Evolutionary conservation across 2,329 filamentous ascomycete genomes (phyloP).

Genomic region (Didymella keratinophila): DNA sequence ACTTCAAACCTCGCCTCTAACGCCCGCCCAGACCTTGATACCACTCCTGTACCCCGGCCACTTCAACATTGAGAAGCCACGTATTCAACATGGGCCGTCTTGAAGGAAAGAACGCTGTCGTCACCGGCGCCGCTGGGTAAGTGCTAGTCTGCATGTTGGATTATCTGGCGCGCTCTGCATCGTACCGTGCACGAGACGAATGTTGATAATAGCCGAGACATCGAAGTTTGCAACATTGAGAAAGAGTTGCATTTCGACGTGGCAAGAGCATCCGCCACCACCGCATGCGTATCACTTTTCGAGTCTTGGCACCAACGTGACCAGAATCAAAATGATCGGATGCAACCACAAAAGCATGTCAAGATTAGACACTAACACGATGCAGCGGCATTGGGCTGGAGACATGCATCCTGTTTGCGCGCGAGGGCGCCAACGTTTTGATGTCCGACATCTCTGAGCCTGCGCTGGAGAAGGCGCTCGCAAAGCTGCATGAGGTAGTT

Average conservation of each 20-base stretch:
- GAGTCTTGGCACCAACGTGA: conserved; percentile 7
- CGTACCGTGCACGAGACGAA: background rate
- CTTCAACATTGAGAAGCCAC: conserved; percentile 13
- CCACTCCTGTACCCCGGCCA: conserved; percentile 6
- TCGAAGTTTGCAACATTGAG: background rate
- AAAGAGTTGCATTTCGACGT: background rate
- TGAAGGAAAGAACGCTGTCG: conserved; percentile 72
- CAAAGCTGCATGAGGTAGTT: conserved; percentile 77
- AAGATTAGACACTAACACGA: conserved; percentile 26
- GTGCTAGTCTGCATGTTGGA: conserved; percentile 42
- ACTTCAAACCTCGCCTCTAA: conserved; percentile 26
- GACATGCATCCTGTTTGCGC: conserved; percentile 86
- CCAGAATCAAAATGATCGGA: background rate
- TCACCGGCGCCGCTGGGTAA: conserved; percentile 88
- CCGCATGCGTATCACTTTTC: background rate
- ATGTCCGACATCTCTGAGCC: conserved; percentile 84
- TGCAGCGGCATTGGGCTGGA: conserved; percentile 89
- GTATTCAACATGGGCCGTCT: conserved; percentile 59
- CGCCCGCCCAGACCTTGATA: conserved; percentile 15
- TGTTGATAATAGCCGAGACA: background rate
- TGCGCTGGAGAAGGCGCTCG: conserved; percentile 77
- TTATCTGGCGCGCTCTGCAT: background rate
- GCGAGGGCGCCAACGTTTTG: conserved; percentile 84
- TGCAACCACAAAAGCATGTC: background rate
- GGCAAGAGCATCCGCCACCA: conserved; percentile 6